A percentile compares a stretch with the other conserved stretches of the same genome.
These are phyloP conservation scores for Populus pruinosa DNA, from an alignment of 345 rosid genomes.

Conservation along the genomic window DNA sequence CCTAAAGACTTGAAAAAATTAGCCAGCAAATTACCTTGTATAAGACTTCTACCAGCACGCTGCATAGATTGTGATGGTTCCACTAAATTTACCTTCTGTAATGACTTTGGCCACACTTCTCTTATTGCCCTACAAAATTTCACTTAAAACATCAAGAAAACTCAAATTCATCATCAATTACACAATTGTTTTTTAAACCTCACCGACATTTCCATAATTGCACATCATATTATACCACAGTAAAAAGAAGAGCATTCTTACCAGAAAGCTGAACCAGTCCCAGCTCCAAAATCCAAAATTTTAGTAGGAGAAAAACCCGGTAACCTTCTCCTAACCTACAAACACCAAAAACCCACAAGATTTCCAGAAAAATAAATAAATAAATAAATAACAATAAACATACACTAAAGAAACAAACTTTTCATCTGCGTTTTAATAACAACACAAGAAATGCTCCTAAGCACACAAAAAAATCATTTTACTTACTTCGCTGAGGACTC, in stretches of 20 bases:
- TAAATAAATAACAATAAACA: not conserved
- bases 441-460: not conserved
- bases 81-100: conserved; percentile 66
- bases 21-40: conserved; percentile 47
- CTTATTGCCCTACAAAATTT: conserved; percentile 59
- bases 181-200: conserved; percentile 1
- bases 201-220: not conserved
- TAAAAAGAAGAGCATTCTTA: conserved; percentile 24
- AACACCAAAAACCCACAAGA: not conserved
- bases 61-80: conserved; percentile 98
- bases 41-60: conserved; percentile 79
- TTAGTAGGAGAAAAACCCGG: conserved; percentile 67
- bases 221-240: not conserved
- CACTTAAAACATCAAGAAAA: conserved; percentile 1
- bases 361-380: not conserved
- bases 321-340: conserved; percentile 65
- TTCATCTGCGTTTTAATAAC: not conserved
- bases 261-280: conserved; percentile 97
- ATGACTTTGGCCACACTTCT: conserved; percentile 86
- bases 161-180: not conserved
- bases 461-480: not conserved
- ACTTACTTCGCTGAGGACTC: conserved; percentile 74
- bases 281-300: conserved; percentile 91
- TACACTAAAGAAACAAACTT: not conserved
- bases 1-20: not conserved